Conservation (phyloP, 2,329 filamentous ascomycete species). For the Beauveria scarabaeidicola region DNA sequence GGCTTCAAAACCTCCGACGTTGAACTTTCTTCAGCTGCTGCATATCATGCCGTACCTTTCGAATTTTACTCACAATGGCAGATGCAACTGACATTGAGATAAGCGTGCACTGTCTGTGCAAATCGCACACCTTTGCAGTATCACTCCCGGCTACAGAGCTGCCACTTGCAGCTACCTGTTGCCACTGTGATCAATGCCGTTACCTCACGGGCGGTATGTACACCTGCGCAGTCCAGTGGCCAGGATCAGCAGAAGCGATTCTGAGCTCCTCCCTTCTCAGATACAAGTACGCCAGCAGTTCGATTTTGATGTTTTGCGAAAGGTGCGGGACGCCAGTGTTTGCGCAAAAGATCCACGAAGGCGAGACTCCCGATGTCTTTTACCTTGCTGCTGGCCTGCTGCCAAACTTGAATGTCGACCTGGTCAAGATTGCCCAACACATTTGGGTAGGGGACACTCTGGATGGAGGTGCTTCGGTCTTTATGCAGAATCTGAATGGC, state of each 20-base stretch:
- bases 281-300: slow-evolving; percentile 26
- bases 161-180: slow-evolving; percentile 32
- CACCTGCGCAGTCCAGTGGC: slow-evolving; percentile 29
- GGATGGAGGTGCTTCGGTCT: slow-evolving; percentile 43
- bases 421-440: slow-evolving; percentile 29
- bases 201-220: slow-evolving; percentile 37
- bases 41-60: not conserved
- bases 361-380: slow-evolving; percentile 7
- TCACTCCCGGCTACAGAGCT: slow-evolving; percentile 25
- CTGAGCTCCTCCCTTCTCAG: slow-evolving; percentile 20
- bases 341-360: slow-evolving; percentile 19
- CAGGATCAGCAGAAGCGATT: slow-evolving; percentile 21
- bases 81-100: not conserved
- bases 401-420: slow-evolving; percentile 18
- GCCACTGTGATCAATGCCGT: slow-evolving; percentile 43
- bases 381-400: slow-evolving; percentile 32
- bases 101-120: slow-evolving; percentile 34
- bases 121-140: slow-evolving; percentile 30
- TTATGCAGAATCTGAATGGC: slow-evolving; percentile 30
- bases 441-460: slow-evolving; percentile 41
- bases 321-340: slow-evolving; percentile 37
- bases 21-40: not conserved
- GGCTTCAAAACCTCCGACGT: not conserved
- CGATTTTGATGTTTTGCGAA: slow-evolving; percentile 32
- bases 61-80: not conserved